Evolutionary conservation across 768 basidiomycete genomes (phyloP), one percentile per base, ranked within the genome.

Genomic region (Rhodotorula sphaerocarpa): DNA sequence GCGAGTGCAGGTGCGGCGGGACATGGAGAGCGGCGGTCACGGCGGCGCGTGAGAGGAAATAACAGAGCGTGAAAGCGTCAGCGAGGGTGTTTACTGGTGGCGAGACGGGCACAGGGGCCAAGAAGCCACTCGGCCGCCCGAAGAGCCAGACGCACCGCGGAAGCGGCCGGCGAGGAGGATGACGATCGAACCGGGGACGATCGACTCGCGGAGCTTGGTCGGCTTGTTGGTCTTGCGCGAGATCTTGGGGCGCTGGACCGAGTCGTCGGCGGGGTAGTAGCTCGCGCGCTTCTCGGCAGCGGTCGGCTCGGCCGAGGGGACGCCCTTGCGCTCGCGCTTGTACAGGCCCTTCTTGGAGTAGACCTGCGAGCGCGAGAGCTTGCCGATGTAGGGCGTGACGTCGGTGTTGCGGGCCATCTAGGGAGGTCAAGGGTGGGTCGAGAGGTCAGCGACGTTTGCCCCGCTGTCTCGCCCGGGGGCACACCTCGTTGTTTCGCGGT

Each of bases 81-180:
- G n/a, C n/a, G n/a, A n/a, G n/a, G n/a, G n/a, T n/a, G n/a, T n/a
- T n/a, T n/a, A n/a, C n/a, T n/a, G n/a, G n/a, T n/a, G n/a, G n/a
- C n/a, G n/a, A n/a, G n/a, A n/a, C n/a, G n/a, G n/a, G n/a, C n/a
- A n/a, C n/a, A n/a, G n/a, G n/a, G n/a, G n/a, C n/a, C n/a, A n/a
- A n/a, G n/a, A n/a, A n/a, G n/a, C n/a, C n/a, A n/a, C n/a, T n/a
- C n/a, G n/a, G n/a, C n/a, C n/a, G n/a, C n/a, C n/a, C n/a, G 7
- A n/a, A n/a, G 33, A 27, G 5, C 3, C 15, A 0, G 28, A 54
- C 53, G n/a, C 16, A 39, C 45, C 93, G 70, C 88, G 81, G 88
- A 89, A 97, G 74, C 91, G 88, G 74, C 95, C 95, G 65, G 95
- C 93, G 73, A 99, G 84, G 72, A 99, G 81, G 78, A 99, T 96